Percentiles rank a stretch among this genome's conserved stretches.
Evolutionary conservation across 2,329 filamentous ascomycete genomes (phyloP).

Genomic region (Decorospora gaudefroyi): DNA sequence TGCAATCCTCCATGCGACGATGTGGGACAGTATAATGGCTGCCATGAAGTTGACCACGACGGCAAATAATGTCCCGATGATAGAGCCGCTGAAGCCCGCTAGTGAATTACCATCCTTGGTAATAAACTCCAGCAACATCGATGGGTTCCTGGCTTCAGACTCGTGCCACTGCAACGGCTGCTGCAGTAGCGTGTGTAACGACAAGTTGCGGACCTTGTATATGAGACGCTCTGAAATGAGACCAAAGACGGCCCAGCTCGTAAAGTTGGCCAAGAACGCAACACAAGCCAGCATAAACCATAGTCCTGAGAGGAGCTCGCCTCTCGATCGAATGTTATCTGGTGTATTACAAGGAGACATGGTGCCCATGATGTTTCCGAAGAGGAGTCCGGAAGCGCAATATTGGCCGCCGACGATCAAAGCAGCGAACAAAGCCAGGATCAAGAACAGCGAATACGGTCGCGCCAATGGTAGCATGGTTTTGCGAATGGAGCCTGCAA

Average conservation of each 20-base stretch:
- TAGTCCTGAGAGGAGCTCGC: slow-evolving; percentile 61
- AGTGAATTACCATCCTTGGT: slow-evolving; percentile 70
- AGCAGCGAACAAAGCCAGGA: slow-evolving; percentile 57
- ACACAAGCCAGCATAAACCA: slow-evolving; percentile 65
- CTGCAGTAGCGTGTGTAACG: slow-evolving; percentile 66
- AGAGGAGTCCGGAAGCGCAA: slow-evolving; percentile 62
- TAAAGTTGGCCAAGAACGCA: slow-evolving; percentile 64
- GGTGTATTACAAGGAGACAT: slow-evolving; percentile 59
- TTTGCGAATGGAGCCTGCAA: slow-evolving; percentile 32
- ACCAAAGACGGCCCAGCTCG: slow-evolving; percentile 63
- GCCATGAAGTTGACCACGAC: slow-evolving; percentile 70
- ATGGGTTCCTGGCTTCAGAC: slow-evolving; percentile 64
- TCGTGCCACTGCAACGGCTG: slow-evolving; percentile 75
- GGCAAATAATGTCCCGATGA: slow-evolving; percentile 70
- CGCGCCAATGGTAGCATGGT: slow-evolving; percentile 49
- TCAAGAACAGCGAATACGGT: slow-evolving; percentile 52
- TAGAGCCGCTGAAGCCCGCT: slow-evolving; percentile 70
- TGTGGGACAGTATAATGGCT: slow-evolving; percentile 69
- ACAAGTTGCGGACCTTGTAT: slow-evolving; percentile 65
- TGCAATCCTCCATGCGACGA: slow-evolving; percentile 76
- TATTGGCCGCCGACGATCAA: slow-evolving; percentile 62
- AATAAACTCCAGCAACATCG: slow-evolving; percentile 67
- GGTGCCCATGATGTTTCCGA: slow-evolving; percentile 63
- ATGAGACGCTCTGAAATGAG: slow-evolving; percentile 67
- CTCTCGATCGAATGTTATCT: slow-evolving; percentile 55